A percentile compares a stretch with the other conserved stretches of the same genome.
Conservation (phyloP, 805 yeast species). For the Ogataea wickerhamii region DNA sequence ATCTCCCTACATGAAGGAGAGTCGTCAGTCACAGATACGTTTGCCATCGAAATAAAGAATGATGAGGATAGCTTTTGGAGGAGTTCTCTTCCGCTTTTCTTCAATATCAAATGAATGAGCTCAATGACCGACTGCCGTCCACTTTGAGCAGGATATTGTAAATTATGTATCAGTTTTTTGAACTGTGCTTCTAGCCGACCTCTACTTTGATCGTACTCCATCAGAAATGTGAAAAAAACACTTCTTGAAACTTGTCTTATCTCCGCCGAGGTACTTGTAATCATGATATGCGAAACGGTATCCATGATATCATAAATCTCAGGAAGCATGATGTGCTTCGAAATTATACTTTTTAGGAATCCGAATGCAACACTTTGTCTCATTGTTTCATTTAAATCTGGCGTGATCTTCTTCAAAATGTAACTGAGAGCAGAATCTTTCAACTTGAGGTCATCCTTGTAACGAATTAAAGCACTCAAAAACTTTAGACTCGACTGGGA, state of each 20-base stretch:
- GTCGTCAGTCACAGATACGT: conserved; percentile 74
- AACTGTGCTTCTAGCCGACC: conserved; percentile 81
- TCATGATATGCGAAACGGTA: conserved; percentile 75
- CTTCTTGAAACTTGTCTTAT: conserved; percentile 83
- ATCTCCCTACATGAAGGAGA: conserved; percentile 77
- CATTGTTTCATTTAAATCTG: conserved; percentile 87
- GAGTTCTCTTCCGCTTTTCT: conserved; percentile 59
- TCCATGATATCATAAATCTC: conserved; percentile 91
- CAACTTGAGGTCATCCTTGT: conserved; percentile 59
- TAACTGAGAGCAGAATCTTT: conserved; percentile 72
- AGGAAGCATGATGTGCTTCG: conserved; percentile 71
- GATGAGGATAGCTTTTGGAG: conserved; percentile 62
- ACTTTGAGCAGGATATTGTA: conserved; percentile 76
- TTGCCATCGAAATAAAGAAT: conserved; percentile 78
- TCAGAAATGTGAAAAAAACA: conserved; percentile 76
- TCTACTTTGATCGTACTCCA: conserved; percentile 93
- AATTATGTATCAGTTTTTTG: conserved; percentile 72
- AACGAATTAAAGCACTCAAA: conserved; percentile 67
- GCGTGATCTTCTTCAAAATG: conserved; percentile 65
- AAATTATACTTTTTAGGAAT: conserved; percentile 73
- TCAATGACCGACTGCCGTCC: conserved; percentile 94
- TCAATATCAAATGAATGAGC: conserved; percentile 64
- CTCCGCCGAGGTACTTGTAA: conserved; percentile 79
- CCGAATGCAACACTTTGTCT: conserved; percentile 86
- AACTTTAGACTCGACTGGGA: conserved; percentile 78